Evolutionary conservation across 495 filamentous ascomycete genomes (phyloP).

Genomic region (Darksidea phi): DNA sequence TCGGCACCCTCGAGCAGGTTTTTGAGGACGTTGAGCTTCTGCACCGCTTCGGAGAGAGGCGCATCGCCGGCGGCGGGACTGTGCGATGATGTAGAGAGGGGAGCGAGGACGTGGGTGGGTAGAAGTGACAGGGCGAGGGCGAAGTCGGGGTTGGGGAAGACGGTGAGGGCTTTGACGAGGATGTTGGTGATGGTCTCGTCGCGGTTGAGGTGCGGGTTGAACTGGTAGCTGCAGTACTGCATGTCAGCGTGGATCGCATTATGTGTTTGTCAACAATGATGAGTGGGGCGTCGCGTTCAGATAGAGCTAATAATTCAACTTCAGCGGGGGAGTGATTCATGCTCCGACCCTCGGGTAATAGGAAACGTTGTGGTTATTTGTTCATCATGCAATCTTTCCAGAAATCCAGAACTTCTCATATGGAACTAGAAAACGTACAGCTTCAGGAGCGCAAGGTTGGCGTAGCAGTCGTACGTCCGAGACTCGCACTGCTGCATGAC

Average conservation of each 20-base stretch:
- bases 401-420: too few species aligned
- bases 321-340: slow-evolving; percentile 55
- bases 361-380: slow-evolving; percentile 80
- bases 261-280: slow-evolving; percentile 6
- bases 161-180: slow-evolving; percentile 94
- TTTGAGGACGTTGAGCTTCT: slow-evolving; percentile 81
- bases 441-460: slow-evolving; percentile 93
- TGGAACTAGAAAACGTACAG: slow-evolving; percentile 69
- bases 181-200: slow-evolving; percentile 97
- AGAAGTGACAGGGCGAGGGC: slow-evolving; percentile 89
- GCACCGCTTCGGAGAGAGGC: slow-evolving; percentile 75
- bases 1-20: slow-evolving; percentile 79
- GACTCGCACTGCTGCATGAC: slow-evolving; percentile 92
- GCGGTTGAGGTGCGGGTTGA: slow-evolving; percentile 97
- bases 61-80: slow-evolving; percentile 52
- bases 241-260: not conserved
- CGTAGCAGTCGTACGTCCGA: slow-evolving; percentile 89
- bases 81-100: slow-evolving; percentile 45
- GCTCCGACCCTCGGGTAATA: slow-evolving; percentile 83
- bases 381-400: slow-evolving; percentile 60
- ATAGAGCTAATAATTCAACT: slow-evolving; percentile 61
- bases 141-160: slow-evolving; percentile 97
- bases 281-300: slow-evolving; percentile 50
- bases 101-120: slow-evolving; percentile 68
- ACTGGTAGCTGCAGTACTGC: slow-evolving; percentile 76